A percentile compares a stretch with the other conserved stretches of the same genome.
phyloP scores from a whole-genome alignment of 164 flowering plant genomes.

The Stephania cephalantha region DNA sequence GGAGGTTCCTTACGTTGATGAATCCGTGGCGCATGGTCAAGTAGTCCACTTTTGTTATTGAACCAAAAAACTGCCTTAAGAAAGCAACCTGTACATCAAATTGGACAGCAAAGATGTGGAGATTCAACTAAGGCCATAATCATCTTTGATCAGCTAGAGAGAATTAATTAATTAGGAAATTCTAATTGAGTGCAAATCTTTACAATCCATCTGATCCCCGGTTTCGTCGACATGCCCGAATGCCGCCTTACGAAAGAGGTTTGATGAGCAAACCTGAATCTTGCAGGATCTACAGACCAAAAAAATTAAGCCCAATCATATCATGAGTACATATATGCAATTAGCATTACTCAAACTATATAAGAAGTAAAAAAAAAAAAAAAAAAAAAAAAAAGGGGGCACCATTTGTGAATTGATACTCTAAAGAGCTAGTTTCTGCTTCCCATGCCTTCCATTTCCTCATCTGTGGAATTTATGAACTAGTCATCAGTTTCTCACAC shows the following conservation, averaged over 20 bases:
- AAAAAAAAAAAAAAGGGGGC: background rate
- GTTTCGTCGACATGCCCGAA: conserved; percentile 35
- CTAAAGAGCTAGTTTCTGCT: conserved; percentile 46
- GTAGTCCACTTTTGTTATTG: conserved; percentile 60
- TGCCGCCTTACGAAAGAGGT: conserved; percentile 63
- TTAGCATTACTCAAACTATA: background rate
- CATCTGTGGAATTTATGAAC: conserved; percentile 31
- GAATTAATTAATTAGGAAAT: background rate
- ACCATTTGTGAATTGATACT: conserved; percentile 60
- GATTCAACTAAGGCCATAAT: background rate
- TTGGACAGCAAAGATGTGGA: background rate
- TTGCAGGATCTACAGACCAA: conserved; percentile 48
- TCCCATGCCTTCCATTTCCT: conserved; percentile 72
- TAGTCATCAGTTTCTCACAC: too few relatives aligned
- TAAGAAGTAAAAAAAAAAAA: background rate
- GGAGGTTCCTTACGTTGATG: conserved; percentile 38
- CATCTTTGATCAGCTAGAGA: background rate
- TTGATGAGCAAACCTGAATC: conserved; percentile 58
- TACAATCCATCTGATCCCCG: conserved; percentile 66
- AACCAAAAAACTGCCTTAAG: conserved; percentile 62
- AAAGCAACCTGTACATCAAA: conserved; percentile 45
- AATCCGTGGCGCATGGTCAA: conserved; percentile 66
- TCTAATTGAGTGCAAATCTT: conserved; percentile 14
- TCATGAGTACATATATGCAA: background rate
- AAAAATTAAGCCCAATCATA: background rate